These are phyloP conservation scores for Cryptosporidium baileyi DNA, from an alignment of 169 alveolate species.

Conservation along the genomic window DNA sequence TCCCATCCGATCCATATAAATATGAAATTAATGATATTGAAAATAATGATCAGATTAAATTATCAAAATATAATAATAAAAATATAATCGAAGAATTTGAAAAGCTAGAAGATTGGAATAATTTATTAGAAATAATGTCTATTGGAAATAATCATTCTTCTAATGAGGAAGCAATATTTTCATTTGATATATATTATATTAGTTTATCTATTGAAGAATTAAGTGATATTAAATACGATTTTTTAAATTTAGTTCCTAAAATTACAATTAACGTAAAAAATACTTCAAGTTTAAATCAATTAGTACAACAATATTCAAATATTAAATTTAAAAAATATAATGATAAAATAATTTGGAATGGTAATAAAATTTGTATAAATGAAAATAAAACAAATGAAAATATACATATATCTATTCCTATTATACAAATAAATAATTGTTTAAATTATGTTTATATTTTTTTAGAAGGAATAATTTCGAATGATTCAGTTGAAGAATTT, in stretches of 20 bases:
- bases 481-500: background rate
- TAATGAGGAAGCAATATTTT: background rate
- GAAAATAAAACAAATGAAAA: background rate
- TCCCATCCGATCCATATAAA: conserved; percentile 24
- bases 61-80: background rate
- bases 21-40: background rate
- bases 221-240: background rate
- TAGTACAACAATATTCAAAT: background rate
- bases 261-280: conserved; percentile 7
- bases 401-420: background rate
- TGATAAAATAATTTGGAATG: background rate
- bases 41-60: background rate
- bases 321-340: background rate
- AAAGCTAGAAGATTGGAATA: conserved; percentile 11
- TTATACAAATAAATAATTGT: background rate
- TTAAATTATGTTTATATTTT: background rate
- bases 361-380: background rate
- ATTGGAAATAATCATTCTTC: background rate
- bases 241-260: background rate
- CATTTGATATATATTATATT: background rate
- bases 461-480: conserved; percentile 12
- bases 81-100: background rate
- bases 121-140: background rate
- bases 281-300: conserved; percentile 4
- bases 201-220: background rate